Evolutionary conservation across 768 basidiomycete species (phyloP), one percentile per base, ranked within the genome.

Genomic region (Tylopilus plumbeoviolaceoides): DNA sequence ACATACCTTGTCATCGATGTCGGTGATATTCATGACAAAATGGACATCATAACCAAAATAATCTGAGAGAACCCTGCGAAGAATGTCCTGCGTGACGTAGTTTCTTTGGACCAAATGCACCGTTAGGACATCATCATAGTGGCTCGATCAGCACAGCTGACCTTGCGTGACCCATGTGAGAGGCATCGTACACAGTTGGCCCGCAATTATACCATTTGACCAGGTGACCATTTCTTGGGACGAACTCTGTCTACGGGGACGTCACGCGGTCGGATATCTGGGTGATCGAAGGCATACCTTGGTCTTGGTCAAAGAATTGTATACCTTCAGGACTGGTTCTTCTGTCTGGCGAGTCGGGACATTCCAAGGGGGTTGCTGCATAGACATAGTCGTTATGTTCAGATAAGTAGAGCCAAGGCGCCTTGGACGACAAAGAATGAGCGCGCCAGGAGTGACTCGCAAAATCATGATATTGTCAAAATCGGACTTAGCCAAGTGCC

Each of bases 141-240:
- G 18, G 51, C 33, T 33, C 18, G n/a, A 57, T 38, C 35, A 35
- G 51, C 31, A 27, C 7, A 11, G 28, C 58, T 7, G 20, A 95
- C 93, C 95, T 84, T 7, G 97, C 97, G 74, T 99, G 97, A 7
- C 97, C 97, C 91, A 99, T 93, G 70, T 99, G 97, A 39, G 92
- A 89, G 12, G 93, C 84, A 76, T 99, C 97, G 69, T 99, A 99
- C 9, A 99, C 97, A 0, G 97, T 99, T 17, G 97, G 95, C 10
- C 97, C 95, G 64, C 97, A 99, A 69, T 97, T 98, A 68, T 99
- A 98, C 95, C 95, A 98, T 62, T 95, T 94, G n/a, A 95, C 84
- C 59, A 81, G 81, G 2, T 81, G 78, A 0, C 85, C 87, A 56
- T 81, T 73, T 47, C 66, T 75, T 7, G 92, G 84, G 35, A 87